phyloP scores from a whole-genome alignment of 768 basidiomycete species.

The Boletus insuetus region DNA sequence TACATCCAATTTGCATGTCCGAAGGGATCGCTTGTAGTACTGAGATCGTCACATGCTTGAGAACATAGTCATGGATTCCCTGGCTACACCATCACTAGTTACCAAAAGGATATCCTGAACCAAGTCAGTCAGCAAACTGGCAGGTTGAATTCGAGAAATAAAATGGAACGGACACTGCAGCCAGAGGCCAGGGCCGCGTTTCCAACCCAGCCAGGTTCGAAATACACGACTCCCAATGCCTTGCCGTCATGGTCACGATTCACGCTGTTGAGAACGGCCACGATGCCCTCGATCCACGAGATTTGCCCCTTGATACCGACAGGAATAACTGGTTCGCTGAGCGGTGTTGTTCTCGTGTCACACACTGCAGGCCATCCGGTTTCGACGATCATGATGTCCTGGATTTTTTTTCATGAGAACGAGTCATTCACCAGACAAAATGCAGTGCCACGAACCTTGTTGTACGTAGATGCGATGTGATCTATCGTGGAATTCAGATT shows the following conservation, averaged over 20 bases:
- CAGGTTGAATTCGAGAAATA: neutral
- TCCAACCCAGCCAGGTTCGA: slow-evolving; percentile 7
- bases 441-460: slow-evolving; percentile 1
- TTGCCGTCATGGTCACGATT: neutral
- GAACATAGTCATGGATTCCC: slow-evolving; percentile 6
- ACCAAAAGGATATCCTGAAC: slow-evolving; percentile 12
- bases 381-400: slow-evolving; percentile 12
- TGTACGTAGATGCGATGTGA: slow-evolving; percentile 6
- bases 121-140: neutral
- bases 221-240: slow-evolving; percentile 12
- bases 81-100: slow-evolving; percentile 1
- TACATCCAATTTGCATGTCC: too few species aligned
- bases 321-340: slow-evolving; percentile 11
- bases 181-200: slow-evolving; percentile 6
- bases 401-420: slow-evolving; percentile 1
- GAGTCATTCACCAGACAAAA: neutral
- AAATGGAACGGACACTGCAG: slow-evolving; percentile 9
- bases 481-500: slow-evolving; percentile 5
- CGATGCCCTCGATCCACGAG: neutral
- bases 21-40: too few species aligned
- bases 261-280: neutral
- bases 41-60: neutral
- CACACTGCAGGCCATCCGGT: slow-evolving; percentile 11
- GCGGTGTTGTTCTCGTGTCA: neutral
- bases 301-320: slow-evolving; percentile 5